Base-by-base conservation (phyloP, 2,329 filamentous ascomycete genomes). In the Fusarium keratoplasticum region DNA sequence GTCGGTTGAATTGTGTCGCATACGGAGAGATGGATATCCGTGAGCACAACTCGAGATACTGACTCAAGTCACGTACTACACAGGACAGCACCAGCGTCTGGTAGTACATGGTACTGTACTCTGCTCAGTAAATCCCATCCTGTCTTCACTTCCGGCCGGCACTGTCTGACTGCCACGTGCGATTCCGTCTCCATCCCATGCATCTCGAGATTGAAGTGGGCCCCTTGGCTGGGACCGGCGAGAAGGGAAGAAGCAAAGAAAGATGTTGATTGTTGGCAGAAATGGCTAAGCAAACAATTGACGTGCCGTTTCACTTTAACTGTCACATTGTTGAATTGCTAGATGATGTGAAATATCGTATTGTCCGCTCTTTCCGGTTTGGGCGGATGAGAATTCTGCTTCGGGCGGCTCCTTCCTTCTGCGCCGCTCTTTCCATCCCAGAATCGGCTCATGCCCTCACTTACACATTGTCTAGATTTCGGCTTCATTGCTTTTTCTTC, bases 111-210 rank as follows among this genome's bases (percentile, higher is more conserved):
- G 33, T 31, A 31, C 29, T 31, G 29, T 35, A 35, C 13, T 7
- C 33, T 47, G 14, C 42, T 55, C 33, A n/a, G n/a, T n/a, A 11
- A 36, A 38, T 38, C 20, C 11, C 40, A 14, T 42, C 20, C 20
- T 65, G 57, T 65, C 25, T 71, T 54, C 13, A n/a, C 57, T 29
- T 42, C 44, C 18, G 68, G 68, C 35, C 68, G 64, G 61, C 52
- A 52, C 52, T 72, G 68, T 74, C 68, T 74, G 58, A 70, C 67
- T 67, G 72, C 72, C 72, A 74, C 72, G 72, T 74, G 72, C 69
- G 44, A 64, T 59, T 72, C 71, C 67, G 71, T 69, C 61, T 63
- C 67, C 67, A 60, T 61, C 67, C 59, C 67, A 64, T 66, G 69
- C 35, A 31, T 25, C 54, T 52, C 61, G 35, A 70, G 61, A 72